Evolutionary conservation across 2,329 filamentous ascomycete species (phyloP).

Genomic region (Gnomoniopsis sp.): DNA sequence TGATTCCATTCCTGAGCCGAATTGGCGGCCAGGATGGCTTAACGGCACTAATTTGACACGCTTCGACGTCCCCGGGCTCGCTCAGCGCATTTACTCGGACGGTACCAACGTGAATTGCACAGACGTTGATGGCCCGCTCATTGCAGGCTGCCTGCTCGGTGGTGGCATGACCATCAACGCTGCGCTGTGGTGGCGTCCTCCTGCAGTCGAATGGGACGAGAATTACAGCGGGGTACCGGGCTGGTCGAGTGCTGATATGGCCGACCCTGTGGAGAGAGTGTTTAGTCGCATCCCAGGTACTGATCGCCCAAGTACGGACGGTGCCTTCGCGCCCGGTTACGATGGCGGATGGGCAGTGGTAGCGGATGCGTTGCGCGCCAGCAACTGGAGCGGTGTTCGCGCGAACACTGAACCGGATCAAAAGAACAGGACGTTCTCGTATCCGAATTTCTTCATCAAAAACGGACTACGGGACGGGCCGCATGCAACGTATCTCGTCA

Average conservation of each 20-base stretch:
- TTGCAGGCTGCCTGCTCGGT: conserved; percentile 65
- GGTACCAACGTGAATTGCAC: conserved; percentile 62
- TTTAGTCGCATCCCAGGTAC: conserved; percentile 64
- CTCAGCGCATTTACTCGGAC: conserved; percentile 66
- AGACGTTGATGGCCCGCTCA: conserved; percentile 64
- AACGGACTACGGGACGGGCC: conserved; percentile 62
- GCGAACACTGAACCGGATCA: conserved; percentile 54
- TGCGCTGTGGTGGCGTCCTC: conserved; percentile 57
- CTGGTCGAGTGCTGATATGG: conserved; percentile 62
- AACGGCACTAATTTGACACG: conserved; percentile 60
- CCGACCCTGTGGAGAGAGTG: conserved; percentile 50
- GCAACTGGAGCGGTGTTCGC: conserved; percentile 56
- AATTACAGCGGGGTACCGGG: conserved; percentile 57
- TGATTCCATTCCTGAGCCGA: not conserved
- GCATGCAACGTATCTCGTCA: conserved; percentile 62
- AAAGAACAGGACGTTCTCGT: conserved; percentile 60
- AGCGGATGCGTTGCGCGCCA: conserved; percentile 51
- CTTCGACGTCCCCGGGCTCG: conserved; percentile 69
- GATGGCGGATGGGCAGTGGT: conserved; percentile 39
- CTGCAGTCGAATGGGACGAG: conserved; percentile 43
- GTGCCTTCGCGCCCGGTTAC: conserved; percentile 58
- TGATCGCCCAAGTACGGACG: conserved; percentile 57
- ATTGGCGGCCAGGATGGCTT: conserved; percentile 51
- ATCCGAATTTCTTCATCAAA: conserved; percentile 61
- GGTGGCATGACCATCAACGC: conserved; percentile 66